phyloP scores from a whole-genome alignment of 2,329 filamentous ascomycete species.

The Microdochium paspali region DNA sequence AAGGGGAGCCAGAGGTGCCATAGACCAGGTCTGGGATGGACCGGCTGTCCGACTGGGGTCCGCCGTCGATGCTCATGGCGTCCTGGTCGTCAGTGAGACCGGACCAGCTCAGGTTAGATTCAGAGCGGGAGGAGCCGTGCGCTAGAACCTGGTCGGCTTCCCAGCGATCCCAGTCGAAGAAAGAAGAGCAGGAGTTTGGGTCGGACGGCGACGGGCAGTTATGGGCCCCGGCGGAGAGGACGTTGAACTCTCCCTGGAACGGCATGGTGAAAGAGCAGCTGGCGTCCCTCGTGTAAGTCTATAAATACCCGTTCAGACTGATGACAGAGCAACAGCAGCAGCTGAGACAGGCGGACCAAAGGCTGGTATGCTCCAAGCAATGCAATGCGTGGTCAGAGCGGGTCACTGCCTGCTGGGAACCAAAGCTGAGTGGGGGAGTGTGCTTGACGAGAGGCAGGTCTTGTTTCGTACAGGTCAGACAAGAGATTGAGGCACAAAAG shows the following conservation, averaged over 20 bases:
- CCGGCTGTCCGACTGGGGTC: background rate
- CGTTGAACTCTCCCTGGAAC: background rate
- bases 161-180: background rate
- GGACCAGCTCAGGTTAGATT: slow-evolving; percentile 1
- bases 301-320: background rate
- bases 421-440: slow-evolving; percentile 5
- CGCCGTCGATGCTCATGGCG: slow-evolving; percentile 1
- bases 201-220: background rate
- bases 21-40: slow-evolving; percentile 1
- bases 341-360: background rate
- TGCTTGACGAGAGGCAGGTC: slow-evolving; percentile 2
- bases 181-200: background rate
- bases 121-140: background rate
- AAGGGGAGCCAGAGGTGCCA: background rate
- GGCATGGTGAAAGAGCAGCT: background rate
- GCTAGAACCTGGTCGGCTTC: background rate
- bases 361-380: background rate
- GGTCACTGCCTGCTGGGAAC: slow-evolving; percentile 2
- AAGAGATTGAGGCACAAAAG: slow-evolving; percentile 2
- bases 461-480: too few relatives aligned
- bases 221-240: background rate
- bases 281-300: slow-evolving; percentile 1
- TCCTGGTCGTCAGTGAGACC: background rate
- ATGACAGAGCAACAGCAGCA: background rate
- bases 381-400: slow-evolving; percentile 2